A percentile compares a stretch with the other conserved stretches of the same genome.
Conservation (phyloP, 371 early-diverging fungal genomes). For the Apophysomyces ossiformis region DNA sequence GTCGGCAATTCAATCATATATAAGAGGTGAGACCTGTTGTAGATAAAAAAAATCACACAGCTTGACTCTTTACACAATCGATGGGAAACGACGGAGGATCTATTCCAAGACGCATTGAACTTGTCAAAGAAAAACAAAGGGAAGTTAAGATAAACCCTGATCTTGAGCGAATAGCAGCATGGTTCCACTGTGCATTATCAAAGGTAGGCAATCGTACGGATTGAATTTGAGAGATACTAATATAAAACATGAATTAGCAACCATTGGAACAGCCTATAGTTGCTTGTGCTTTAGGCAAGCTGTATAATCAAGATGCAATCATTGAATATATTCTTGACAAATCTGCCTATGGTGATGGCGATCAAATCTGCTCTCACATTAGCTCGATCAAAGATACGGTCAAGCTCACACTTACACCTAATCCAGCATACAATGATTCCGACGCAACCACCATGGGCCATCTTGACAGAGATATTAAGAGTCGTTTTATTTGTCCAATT, state of each 20-base stretch:
- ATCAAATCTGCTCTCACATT: slow-evolving; percentile 83
- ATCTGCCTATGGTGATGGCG: slow-evolving; percentile 81
- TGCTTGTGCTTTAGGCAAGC: slow-evolving; percentile 79
- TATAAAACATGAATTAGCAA: slow-evolving; percentile 34
- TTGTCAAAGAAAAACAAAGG: slow-evolving; percentile 88
- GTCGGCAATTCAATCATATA: too few species aligned
- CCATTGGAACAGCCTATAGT: slow-evolving; percentile 83
- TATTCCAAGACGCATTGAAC: slow-evolving; percentile 92
- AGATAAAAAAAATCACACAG: not conserved
- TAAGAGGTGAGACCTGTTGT: too few species aligned
- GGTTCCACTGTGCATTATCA: slow-evolving; percentile 88
- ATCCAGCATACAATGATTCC: slow-evolving; percentile 61
- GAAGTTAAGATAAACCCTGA: slow-evolving; percentile 76
- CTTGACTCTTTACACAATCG: not conserved
- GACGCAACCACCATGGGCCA: slow-evolving; percentile 53
- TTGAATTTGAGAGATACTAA: not conserved
- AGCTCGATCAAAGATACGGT: slow-evolving; percentile 73
- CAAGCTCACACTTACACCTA: slow-evolving; percentile 73
- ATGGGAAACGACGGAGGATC: slow-evolving; percentile 98
- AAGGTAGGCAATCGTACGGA: slow-evolving; percentile 54
- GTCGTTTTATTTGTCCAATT: slow-evolving; percentile 87
- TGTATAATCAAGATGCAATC: slow-evolving; percentile 93
- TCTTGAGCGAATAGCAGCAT: slow-evolving; percentile 68
- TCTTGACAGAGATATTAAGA: slow-evolving; percentile 55
- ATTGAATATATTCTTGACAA: slow-evolving; percentile 83